Conservation (phyloP, 768 basidiomycete species). For the Phaffia tasmanica region DNA sequence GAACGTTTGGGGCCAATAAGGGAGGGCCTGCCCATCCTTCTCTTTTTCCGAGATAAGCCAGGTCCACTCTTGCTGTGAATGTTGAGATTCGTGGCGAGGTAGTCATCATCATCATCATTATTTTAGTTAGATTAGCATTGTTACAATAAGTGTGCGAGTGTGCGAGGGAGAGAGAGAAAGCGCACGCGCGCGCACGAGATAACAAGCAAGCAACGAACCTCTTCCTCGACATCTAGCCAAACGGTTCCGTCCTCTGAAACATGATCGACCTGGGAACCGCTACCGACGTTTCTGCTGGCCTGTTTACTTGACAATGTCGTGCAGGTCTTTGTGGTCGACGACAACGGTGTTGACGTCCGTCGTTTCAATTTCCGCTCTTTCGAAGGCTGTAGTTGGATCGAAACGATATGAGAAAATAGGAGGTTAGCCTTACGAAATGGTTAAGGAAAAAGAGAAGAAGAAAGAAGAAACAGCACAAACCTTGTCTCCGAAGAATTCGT, state of each 20-base stretch:
- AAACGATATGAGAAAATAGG: no score
- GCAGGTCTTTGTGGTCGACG: background rate
- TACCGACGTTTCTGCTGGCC: constrained; percentile 12
- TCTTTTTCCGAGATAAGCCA: constrained; percentile 23
- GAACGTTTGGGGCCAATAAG: constrained; percentile 19
- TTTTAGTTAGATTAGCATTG: no score
- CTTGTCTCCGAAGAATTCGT: constrained; percentile 20
- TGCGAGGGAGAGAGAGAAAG: background rate
- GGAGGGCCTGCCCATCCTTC: constrained; percentile 10
- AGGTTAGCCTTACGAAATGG: background rate
- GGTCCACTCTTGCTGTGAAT: constrained; percentile 21
- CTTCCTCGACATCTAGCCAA: constrained; percentile 25
- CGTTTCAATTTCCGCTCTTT: background rate
- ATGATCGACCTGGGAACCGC: constrained; percentile 5
- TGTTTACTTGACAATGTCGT: background rate
- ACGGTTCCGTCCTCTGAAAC: constrained; percentile 20
- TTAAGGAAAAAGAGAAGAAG: background rate
- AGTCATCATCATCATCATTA: no score
- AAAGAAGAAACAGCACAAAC: constrained; percentile 10
- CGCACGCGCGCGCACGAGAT: no score
- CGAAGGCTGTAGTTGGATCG: background rate
- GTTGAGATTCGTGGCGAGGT: no score
- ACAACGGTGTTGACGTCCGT: background rate
- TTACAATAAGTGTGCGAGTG: no score
- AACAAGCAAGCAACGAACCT: constrained; percentile 4